Base-by-base conservation (phyloP, 257 asterid species). In the Gentiana straminea region DNA sequence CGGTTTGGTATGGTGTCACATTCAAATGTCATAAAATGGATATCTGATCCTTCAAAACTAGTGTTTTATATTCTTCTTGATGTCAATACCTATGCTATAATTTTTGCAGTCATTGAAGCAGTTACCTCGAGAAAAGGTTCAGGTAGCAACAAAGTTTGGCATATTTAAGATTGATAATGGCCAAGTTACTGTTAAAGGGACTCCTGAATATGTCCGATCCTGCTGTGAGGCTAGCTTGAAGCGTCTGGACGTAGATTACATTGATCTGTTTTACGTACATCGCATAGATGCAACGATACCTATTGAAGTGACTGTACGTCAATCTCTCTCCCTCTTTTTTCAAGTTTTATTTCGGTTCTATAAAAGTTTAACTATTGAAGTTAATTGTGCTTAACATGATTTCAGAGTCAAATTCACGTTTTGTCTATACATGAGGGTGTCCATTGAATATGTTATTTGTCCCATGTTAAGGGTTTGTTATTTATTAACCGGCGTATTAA, bases 141-240 rank as follows among this genome's bases (percentile, higher is more conserved):
- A 81, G 63, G 33, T 79, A 32, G 83, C 89, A 10, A 81, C 86
- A 3, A 81, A 81, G 74, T 81, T 81, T 60, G 89, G 89, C 24
- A 39, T 79, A 10, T 55, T n/a, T 60, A 39, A 66, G 51, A 10
- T 69, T n/a, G 62, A 64, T 35, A 68, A 57, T 60, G 48, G 59
- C 7, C 46, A 60, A 33, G 56, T 70, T 33, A 36, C 38, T 54
- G 64, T 83, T 35, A 84, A 72, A 59, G 94, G 94, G 38, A 61
- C 80, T 35, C 75, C 86, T 0, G 81, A 76, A 55, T 79, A 79
- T 66, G 86, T 41, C 1, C 77, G 84, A 3, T 72, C 81, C 35
- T 74, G 81, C 63, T 81, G 89, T 51, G 89, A 79, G 55, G 83
- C 73, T 35, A 81, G 89, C 76, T 68, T 73, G 55, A 70, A 61